Evolutionary conservation across 2,329 filamentous ascomycete genomes (phyloP).

Genomic region (Phyllosticta citrichinensis): DNA sequence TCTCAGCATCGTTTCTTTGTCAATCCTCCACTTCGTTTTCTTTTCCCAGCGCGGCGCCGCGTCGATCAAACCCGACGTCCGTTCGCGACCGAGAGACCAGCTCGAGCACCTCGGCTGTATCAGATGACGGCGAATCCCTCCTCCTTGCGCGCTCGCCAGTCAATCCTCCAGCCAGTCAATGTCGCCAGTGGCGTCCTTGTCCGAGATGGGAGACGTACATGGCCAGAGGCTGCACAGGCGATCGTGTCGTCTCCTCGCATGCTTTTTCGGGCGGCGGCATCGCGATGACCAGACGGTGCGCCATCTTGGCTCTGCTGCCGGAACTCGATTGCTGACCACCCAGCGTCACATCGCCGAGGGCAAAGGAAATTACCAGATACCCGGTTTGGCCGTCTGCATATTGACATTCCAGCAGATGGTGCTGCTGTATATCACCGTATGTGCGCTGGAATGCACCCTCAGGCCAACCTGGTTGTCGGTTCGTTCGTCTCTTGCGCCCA

Average conservation of each 20-base stretch:
- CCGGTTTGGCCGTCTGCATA: constrained; percentile 10
- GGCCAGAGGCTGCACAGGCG: neutral
- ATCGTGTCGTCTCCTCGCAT: neutral
- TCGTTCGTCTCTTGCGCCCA: constrained; percentile 1
- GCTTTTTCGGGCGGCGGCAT: neutral
- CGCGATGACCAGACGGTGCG: neutral
- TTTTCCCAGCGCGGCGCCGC: neutral
- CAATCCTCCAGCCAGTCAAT: neutral
- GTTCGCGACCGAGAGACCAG: neutral
- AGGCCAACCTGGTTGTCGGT: constrained; percentile 9
- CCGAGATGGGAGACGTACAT: neutral
- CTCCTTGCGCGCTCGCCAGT: neutral
- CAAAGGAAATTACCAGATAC: constrained; percentile 10
- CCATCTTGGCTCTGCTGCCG: neutral
- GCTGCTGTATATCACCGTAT: neutral
- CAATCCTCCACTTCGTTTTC: neutral
- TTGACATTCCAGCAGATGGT: constrained; percentile 10
- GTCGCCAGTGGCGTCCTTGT: neutral
- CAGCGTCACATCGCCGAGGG: neutral
- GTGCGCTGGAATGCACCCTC: constrained; percentile 7
- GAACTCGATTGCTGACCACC: constrained; percentile 5
- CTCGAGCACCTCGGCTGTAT: neutral
- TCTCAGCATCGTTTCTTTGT: neutral
- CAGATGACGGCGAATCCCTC: neutral
- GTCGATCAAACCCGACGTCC: neutral